phyloP scores from a whole-genome alignment of 2,329 filamentous ascomycete species.

The Ophiostoma piceae region DNA sequence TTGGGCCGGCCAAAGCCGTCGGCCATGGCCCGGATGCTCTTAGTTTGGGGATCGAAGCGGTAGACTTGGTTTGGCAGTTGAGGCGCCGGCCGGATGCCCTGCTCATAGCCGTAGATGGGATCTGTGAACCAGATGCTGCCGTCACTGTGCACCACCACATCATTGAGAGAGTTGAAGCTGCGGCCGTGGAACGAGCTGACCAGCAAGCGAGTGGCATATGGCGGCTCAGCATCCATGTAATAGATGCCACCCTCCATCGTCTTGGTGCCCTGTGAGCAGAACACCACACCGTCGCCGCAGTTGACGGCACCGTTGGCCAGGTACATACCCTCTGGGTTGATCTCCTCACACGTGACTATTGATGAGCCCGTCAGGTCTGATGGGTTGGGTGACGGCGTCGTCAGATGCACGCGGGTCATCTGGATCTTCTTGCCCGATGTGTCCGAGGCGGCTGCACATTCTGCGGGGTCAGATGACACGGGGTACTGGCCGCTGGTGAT shows the following conservation, averaged over 20 bases:
- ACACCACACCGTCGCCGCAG: conserved; percentile 37
- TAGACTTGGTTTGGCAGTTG: conserved; percentile 46
- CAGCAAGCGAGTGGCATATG: conserved; percentile 34
- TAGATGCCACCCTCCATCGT: conserved; percentile 35
- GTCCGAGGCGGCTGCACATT: not conserved
- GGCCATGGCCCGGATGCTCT: conserved; percentile 43
- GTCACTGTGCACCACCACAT: conserved; percentile 38
- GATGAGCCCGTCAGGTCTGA: not conserved
- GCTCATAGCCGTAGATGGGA: conserved; percentile 40
- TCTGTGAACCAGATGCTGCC: conserved; percentile 48
- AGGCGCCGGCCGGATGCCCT: conserved; percentile 41
- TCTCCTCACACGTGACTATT: conserved; percentile 16
- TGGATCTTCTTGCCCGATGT: conserved; percentile 17
- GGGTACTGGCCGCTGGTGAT: conserved; percentile 24
- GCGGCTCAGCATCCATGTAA: conserved; percentile 33
- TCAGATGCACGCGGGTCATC: conserved; percentile 20
- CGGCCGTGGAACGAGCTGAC: conserved; percentile 41
- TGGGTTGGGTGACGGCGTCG: not conserved
- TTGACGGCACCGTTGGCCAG: conserved; percentile 25
- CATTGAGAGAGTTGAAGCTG: conserved; percentile 45
- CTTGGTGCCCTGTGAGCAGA: conserved; percentile 29
- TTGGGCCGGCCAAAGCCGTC: conserved; percentile 44
- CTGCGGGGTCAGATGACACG: not conserved
- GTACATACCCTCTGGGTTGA: conserved; percentile 13
- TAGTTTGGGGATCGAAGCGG: conserved; percentile 39